Evolutionary conservation across 176 grass and related monocot genomes (phyloP).

Genomic region (sorghum (Sorghum bicolor)): DNA sequence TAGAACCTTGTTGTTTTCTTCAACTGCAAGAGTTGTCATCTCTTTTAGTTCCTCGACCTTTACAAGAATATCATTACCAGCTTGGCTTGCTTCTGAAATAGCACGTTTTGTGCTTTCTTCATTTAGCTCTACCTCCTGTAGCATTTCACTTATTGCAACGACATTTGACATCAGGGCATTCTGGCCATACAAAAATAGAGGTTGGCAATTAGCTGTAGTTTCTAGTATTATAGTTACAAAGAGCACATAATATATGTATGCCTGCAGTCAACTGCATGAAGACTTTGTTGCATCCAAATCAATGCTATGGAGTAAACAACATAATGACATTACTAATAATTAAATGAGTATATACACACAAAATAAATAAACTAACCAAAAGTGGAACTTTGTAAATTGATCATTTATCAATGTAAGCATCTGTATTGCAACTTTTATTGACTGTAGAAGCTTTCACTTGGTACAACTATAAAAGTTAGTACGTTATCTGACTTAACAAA

Average conservation of each 20-base stretch:
- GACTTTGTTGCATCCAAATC: not conserved
- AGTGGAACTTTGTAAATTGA: not conserved
- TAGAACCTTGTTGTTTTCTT: conserved; percentile 61
- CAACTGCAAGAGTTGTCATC: conserved; percentile 37
- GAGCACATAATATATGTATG: not conserved
- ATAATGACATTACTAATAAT: not conserved
- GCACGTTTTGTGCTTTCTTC: conserved; percentile 49
- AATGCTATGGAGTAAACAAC: not conserved
- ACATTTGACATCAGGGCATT: conserved; percentile 48
- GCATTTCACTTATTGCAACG: conserved; percentile 44
- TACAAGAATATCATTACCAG: conserved; percentile 56
- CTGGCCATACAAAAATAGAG: conserved; percentile 32
- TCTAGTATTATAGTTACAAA: not conserved
- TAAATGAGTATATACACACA: not conserved
- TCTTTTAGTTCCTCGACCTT: conserved; percentile 57
- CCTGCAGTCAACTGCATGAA: not conserved
- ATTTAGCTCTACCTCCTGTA: conserved; percentile 46
- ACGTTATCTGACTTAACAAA: not conserved
- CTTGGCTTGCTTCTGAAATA: conserved; percentile 47
- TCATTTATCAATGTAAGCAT: not conserved
- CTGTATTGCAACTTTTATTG: not conserved
- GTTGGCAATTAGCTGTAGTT: not conserved
- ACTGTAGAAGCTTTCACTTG: not conserved
- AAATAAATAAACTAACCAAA: not conserved
- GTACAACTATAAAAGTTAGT: not conserved